Evolutionary conservation across 192 early-diverging fungal genomes (phyloP).

Genomic region (Backusella mclennaniae): DNA sequence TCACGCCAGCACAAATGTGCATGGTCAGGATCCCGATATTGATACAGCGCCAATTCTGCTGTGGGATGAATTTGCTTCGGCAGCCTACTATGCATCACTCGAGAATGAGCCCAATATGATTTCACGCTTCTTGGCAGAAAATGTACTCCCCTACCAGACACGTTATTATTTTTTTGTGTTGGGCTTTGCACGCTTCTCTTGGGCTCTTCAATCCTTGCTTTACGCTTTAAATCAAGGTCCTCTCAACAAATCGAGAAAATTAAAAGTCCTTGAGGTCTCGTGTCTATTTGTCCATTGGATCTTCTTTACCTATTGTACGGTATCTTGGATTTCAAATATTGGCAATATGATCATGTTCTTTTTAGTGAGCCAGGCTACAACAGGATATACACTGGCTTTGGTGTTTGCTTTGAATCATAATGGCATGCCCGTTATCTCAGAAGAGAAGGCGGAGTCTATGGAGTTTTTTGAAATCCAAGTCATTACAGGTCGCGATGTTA

Average conservation of each 20-base stretch:
- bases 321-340: constrained; percentile 32
- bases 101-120: constrained; percentile 46
- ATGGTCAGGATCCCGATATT: constrained; percentile 84
- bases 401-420: constrained; percentile 84
- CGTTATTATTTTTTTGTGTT: constrained; percentile 72
- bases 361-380: constrained; percentile 59
- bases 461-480: constrained; percentile 77
- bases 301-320: constrained; percentile 59
- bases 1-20: constrained; percentile 78
- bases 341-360: constrained; percentile 57
- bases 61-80: constrained; percentile 65
- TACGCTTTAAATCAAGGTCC: constrained; percentile 52
- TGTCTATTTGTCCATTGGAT: constrained; percentile 64
- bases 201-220: constrained; percentile 63
- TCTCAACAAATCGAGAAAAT: constrained; percentile 42
- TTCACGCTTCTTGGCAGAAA: constrained; percentile 59
- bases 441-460: constrained; percentile 58
- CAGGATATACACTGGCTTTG: constrained; percentile 68
- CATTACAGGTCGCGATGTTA: constrained; percentile 75
- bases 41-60: constrained; percentile 77
- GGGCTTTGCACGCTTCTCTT: constrained; percentile 69
- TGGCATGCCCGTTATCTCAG: constrained; percentile 77
- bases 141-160: constrained; percentile 44
- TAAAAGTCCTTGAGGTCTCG: constrained; percentile 50
- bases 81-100: constrained; percentile 47